phyloP scores from a whole-genome alignment of 257 asterid species.

The Penstemon eatonii region DNA sequence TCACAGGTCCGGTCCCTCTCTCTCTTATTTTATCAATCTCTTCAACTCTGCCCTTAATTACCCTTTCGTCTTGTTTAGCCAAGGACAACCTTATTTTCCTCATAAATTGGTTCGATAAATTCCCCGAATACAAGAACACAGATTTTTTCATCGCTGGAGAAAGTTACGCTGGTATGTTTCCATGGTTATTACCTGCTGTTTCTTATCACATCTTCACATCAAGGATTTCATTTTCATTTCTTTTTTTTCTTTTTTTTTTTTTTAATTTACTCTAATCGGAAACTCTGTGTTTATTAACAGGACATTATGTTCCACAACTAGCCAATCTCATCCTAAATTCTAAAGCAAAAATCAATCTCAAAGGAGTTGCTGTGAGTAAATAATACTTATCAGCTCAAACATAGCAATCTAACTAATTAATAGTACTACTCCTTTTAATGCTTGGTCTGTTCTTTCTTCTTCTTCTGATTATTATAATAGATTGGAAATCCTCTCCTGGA shows the following conservation, averaged over 20 bases:
- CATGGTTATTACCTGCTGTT: not conserved
- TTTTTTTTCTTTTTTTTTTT: not conserved
- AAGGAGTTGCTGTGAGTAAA: constrained; percentile 56
- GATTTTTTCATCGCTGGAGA: constrained; percentile 53
- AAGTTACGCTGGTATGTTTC: constrained; percentile 54
- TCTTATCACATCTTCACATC: not conserved
- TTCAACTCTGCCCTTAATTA: not conserved
- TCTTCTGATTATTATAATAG: constrained; percentile 34
- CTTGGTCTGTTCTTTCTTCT: not conserved
- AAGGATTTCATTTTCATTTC: too few relatives aligned
- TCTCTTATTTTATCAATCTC: not conserved
- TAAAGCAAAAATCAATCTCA: constrained; percentile 50
- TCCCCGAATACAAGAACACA: constrained; percentile 43
- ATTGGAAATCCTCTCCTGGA: constrained; percentile 83
- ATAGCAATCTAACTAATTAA: not conserved
- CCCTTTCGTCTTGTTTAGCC: constrained; percentile 31
- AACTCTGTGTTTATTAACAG: constrained; percentile 30
- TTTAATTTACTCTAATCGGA: not conserved
- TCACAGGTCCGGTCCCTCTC: too few relatives aligned
- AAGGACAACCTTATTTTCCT: constrained; percentile 53
- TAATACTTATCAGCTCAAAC: not conserved
- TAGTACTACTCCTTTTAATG: not conserved
- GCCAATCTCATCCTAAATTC: constrained; percentile 45
- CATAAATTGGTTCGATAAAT: constrained; percentile 47
- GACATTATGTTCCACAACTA: constrained; percentile 59